Evolutionary conservation across 352 stramenopile species (phyloP).

Genomic region (Pythium brassicae): DNA sequence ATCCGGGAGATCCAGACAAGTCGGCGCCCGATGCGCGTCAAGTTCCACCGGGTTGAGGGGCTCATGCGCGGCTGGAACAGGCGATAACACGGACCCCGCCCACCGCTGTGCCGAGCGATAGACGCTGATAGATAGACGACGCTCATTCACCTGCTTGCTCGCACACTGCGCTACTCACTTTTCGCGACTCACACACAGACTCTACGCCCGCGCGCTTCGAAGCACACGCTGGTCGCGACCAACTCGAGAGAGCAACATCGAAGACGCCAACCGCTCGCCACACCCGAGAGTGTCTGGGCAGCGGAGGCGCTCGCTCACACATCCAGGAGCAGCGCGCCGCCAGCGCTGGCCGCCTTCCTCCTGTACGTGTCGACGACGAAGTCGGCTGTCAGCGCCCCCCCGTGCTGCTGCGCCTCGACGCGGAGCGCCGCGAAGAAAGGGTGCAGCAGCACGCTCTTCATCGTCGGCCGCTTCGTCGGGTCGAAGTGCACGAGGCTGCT

Average conservation of each 20-base stretch:
- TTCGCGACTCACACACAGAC: background rate
- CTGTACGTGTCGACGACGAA: constrained; percentile 62
- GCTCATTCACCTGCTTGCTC: background rate
- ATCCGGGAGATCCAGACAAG: constrained; percentile 50
- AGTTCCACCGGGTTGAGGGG: constrained; percentile 70
- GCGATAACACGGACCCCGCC: constrained; percentile 3
- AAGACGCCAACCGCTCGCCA: background rate
- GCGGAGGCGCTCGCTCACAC: constrained; percentile 23
- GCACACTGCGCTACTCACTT: background rate
- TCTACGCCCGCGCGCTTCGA: too few relatives aligned
- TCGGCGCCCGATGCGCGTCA: constrained; percentile 53
- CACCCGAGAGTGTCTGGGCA: too few relatives aligned
- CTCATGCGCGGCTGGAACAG: constrained; percentile 66
- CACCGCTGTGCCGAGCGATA: background rate
- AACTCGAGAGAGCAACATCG: background rate
- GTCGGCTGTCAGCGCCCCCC: constrained; percentile 21
- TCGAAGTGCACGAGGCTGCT: constrained; percentile 57
- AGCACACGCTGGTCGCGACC: too few relatives aligned
- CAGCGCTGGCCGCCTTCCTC: background rate
- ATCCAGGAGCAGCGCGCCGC: constrained; percentile 24
- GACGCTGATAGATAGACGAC: constrained; percentile 12
- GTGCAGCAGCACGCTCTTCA: constrained; percentile 62
- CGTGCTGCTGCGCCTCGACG: constrained; percentile 5
- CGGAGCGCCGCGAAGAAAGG: constrained; percentile 52
- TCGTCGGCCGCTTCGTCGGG: constrained; percentile 48